A percentile compares a stretch with the other conserved stretches of the same genome.
These are phyloP conservation scores for Coprinopsis strossmayeri DNA, from an alignment of 768 basidiomycete genomes.

Conservation along the genomic window DNA sequence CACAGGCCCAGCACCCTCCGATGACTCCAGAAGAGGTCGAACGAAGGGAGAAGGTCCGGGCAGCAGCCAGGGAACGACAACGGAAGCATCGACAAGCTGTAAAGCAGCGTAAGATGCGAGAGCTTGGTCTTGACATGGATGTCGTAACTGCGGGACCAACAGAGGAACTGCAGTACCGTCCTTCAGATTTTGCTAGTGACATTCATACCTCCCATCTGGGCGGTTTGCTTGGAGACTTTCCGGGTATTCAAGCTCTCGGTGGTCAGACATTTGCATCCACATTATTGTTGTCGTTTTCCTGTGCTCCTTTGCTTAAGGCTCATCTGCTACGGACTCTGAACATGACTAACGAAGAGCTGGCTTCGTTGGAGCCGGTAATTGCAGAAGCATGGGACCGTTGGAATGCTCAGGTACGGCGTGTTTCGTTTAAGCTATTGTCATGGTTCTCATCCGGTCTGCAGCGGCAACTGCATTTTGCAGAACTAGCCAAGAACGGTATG, in stretches of 20 bases:
- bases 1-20: constrained; percentile 14
- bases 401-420: constrained; percentile 64
- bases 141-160: constrained; percentile 35
- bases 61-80: constrained; percentile 75
- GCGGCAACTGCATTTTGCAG: not conserved
- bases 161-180: constrained; percentile 60
- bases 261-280: constrained; percentile 81
- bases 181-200: constrained; percentile 29
- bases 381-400: constrained; percentile 85
- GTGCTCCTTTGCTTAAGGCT: constrained; percentile 65
- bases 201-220: constrained; percentile 35
- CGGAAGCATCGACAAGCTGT: constrained; percentile 75
- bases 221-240: constrained; percentile 48
- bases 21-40: constrained; percentile 60
- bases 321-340: constrained; percentile 66
- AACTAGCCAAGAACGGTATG: not conserved
- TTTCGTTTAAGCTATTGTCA: not conserved
- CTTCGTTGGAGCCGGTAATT: constrained; percentile 70
- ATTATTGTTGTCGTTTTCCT: constrained; percentile 69
- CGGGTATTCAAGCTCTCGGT: constrained; percentile 39
- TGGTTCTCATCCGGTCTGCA: not conserved
- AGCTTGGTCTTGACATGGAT: constrained; percentile 79
- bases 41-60: constrained; percentile 64
- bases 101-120: constrained; percentile 76
- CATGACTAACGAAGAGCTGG: constrained; percentile 76